Base-by-base conservation (phyloP, 768 basidiomycete genomes). In the Lentinula edodes region DNA sequence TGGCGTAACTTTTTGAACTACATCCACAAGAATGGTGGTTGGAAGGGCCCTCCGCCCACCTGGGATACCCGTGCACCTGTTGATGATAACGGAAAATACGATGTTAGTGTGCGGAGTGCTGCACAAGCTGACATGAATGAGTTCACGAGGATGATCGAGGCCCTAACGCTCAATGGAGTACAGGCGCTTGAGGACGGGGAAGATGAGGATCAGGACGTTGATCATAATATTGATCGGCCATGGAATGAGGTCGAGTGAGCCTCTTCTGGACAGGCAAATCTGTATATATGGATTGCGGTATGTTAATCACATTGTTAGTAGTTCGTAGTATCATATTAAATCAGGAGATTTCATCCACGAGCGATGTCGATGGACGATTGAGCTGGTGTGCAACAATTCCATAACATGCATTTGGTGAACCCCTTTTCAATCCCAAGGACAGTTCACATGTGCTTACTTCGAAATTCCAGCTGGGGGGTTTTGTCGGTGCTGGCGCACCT, bases 1-100 rank as follows among this genome's bases (percentile, higher is more conserved):
- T 88, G 87, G 87, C 74, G 83, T 8, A 67, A 68, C 0, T 87
- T 89, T 76, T 67, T 89, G 61, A 85, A 85, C 68, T 84, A 80
- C 64, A 74, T 87, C 23, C 70, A 82, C 63, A 42, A 58, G 12
- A 70, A 74, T 54, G 76, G 80, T 1, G 87, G 87, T 0, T 86
- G 83, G 83, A 78, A 62, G 20, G 87, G 86, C 16, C 70, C 70
- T 8, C 58, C 62, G 6, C 71, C 71, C 20, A 62, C 68, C 35
- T 79, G 78, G 78, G 74, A 76, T 52, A 72, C 79, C 1, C 38
- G 58, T 7, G 70, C 63, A 23, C 66, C 71, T 3, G 74, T 82
- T 10, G 60, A 68, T 23, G 67, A 67, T 43, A 65, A 65, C 9
- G 73, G 70, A 3, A 72, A 72, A n/a, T 80, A 78, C 58, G 79